Percentiles rank a stretch among this genome's conserved stretches.
These are phyloP conservation scores for Cucurbita maxima DNA, from an alignment of 306 rosid genomes.

Conservation along the genomic window DNA sequence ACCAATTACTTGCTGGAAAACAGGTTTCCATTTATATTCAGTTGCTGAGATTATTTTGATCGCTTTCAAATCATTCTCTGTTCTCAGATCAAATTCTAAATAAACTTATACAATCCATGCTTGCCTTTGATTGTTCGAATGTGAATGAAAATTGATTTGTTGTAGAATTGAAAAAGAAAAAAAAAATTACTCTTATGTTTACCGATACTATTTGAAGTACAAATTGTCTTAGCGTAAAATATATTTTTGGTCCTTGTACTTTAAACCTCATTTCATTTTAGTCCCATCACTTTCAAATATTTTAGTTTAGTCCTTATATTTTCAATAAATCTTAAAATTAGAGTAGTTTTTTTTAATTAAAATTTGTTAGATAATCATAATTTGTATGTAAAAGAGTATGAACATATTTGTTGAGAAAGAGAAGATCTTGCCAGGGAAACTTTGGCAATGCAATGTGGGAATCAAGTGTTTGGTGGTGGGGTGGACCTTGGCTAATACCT, in stretches of 20 bases:
- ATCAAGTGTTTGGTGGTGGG: not conserved
- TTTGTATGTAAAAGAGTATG: no score
- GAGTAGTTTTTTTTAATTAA: no score
- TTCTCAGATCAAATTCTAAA: not conserved
- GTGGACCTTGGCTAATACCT: not conserved
- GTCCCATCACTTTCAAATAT: no score
- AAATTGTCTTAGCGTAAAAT: not conserved
- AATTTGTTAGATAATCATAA: no score
- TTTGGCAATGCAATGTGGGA: constrained; percentile 2
- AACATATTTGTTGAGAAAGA: not conserved
- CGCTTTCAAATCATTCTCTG: not conserved
- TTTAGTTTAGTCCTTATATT: no score
- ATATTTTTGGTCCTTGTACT: not conserved
- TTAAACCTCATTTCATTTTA: no score
- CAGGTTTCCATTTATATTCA: not conserved
- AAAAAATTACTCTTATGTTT: not conserved
- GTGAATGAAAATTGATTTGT: not conserved
- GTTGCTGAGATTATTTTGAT: not conserved
- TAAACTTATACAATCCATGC: not conserved
- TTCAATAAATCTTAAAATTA: no score
- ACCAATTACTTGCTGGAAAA: not conserved
- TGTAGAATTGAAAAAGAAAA: no score
- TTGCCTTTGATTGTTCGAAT: not conserved
- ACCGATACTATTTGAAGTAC: not conserved
- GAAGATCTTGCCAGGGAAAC: not conserved